Evolutionary conservation across 129 eudicot genomes (phyloP).

Genomic region (Cynara cardunculus): DNA sequence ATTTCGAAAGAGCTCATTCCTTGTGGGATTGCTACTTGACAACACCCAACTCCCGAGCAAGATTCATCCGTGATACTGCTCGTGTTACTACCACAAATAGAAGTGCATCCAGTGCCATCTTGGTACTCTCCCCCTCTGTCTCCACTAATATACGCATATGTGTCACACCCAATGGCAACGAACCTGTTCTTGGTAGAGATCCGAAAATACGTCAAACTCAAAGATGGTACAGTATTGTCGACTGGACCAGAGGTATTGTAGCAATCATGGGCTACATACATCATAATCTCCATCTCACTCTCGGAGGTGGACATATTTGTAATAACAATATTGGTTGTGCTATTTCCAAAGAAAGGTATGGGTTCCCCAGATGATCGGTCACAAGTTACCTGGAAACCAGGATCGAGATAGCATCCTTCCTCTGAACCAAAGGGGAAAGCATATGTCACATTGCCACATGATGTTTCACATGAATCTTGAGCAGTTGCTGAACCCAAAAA

Average conservation of each 20-base stretch:
- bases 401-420: constrained; percentile 7
- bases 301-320: constrained; percentile 7
- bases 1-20: neutral
- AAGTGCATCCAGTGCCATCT: constrained; percentile 6
- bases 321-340: neutral
- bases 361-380: constrained; percentile 2
- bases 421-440: constrained; percentile 19
- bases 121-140: neutral
- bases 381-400: neutral
- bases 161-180: constrained; percentile 28
- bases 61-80: constrained; percentile 9
- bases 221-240: neutral
- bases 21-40: constrained; percentile 24
- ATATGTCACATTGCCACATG: constrained; percentile 17
- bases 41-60: constrained; percentile 36
- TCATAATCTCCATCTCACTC: constrained; percentile 8
- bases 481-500: neutral
- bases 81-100: neutral
- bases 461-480: constrained; percentile 19
- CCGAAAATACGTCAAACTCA: neutral
- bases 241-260: constrained; percentile 13
- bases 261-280: constrained; percentile 20
- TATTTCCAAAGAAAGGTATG: neutral
- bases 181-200: constrained; percentile 24
- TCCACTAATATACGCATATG: neutral